Evolutionary conservation across 139 green algal species (phyloP).

Genomic region (Chlamydomonas incerta): DNA sequence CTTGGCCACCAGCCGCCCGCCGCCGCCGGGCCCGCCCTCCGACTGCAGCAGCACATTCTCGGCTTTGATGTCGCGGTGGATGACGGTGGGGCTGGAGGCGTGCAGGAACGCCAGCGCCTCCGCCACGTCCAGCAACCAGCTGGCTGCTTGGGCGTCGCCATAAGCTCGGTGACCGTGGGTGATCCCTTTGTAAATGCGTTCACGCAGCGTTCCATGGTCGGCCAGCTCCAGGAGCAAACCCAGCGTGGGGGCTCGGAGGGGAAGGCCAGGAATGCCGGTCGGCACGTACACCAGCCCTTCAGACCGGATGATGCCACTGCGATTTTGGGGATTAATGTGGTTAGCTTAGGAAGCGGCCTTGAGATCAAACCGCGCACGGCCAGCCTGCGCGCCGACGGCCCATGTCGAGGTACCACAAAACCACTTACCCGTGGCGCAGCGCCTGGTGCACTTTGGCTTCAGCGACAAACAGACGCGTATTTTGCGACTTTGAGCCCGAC

Average conservation of each 20-base stretch:
- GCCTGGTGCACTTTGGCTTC: too few species aligned
- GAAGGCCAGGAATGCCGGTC: too few species aligned
- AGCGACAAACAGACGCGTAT: too few species aligned
- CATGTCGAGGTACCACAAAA: too few species aligned
- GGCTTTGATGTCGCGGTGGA: neutral
- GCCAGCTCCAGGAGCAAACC: constrained; percentile 10
- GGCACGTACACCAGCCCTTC: too few species aligned
- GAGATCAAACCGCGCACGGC: too few species aligned
- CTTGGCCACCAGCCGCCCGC: neutral
- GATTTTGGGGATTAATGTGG: too few species aligned
- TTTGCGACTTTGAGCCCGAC: too few species aligned
- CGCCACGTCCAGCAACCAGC: neutral
- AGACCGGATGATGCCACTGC: too few species aligned
- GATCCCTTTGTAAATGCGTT: neutral
- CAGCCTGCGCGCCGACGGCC: too few species aligned
- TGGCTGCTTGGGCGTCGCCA: neutral
- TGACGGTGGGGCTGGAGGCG: neutral
- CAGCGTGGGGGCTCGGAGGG: neutral
- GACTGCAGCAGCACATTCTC: constrained; percentile 15
- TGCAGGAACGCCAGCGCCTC: constrained; percentile 13
- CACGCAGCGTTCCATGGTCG: neutral
- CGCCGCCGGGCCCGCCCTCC: neutral
- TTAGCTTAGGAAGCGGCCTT: too few species aligned
- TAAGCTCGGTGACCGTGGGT: neutral
- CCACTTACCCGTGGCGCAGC: too few species aligned